Evolutionary conservation across 129 eudicot genomes (phyloP).

Genomic region (Chrysanthemum makinoi): DNA sequence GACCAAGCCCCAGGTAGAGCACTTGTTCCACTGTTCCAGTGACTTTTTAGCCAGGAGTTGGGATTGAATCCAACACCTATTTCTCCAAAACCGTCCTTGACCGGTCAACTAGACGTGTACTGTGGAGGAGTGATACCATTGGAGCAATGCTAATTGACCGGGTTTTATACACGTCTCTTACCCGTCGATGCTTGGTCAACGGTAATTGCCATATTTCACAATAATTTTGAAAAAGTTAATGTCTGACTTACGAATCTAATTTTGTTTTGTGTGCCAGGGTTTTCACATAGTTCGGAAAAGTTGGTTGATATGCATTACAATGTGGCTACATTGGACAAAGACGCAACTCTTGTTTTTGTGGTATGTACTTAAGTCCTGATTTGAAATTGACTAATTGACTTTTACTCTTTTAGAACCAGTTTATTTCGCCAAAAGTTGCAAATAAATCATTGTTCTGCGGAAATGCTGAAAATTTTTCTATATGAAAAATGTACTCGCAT

Average conservation of each 20-base stretch:
- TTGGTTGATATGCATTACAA: conserved; percentile 79
- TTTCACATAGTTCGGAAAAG: conserved; percentile 90
- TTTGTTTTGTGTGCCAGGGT: conserved; percentile 49
- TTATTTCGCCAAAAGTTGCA: not conserved
- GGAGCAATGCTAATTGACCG: no score
- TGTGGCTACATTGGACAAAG: conserved; percentile 60
- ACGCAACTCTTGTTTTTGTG: conserved; percentile 75
- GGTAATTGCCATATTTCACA: not conserved
- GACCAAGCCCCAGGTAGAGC: no score
- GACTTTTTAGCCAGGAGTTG: no score
- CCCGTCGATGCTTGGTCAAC: no score
- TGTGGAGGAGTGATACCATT: no score
- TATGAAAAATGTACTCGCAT: not conserved
- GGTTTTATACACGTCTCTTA: no score
- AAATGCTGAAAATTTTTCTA: not conserved
- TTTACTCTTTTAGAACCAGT: not conserved
- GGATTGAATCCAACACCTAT: no score
- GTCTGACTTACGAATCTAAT: not conserved
- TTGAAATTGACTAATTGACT: not conserved
- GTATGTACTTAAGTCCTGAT: conserved; percentile 36
- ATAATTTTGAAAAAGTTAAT: no score
- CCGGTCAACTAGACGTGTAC: no score
- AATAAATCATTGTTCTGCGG: not conserved
- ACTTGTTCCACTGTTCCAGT: no score
- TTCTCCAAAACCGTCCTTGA: no score